These are phyloP conservation scores for Seminavis robusta DNA, from an alignment of 108 stramenopile species.

Conservation along the genomic window DNA sequence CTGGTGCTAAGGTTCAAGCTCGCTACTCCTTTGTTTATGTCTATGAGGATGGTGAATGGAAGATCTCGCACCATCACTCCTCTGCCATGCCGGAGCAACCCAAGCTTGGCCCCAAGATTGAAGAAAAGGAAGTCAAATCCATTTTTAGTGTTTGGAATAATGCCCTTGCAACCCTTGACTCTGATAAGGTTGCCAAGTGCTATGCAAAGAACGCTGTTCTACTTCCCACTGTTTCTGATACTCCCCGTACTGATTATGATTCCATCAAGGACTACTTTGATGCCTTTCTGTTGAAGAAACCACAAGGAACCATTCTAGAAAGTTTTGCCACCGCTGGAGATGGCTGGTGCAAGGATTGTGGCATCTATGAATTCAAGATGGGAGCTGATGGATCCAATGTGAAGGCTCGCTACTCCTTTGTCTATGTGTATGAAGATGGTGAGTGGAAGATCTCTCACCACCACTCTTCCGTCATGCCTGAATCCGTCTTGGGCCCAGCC, in stretches of 20 bases:
- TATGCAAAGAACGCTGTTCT: slow-evolving; percentile 44
- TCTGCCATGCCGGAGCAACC: slow-evolving; percentile 53
- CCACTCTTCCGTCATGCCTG: slow-evolving; percentile 67
- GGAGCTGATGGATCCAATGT: slow-evolving; percentile 40
- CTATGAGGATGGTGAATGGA: slow-evolving; percentile 65
- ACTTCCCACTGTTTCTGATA: slow-evolving; percentile 52
- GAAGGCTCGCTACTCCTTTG: slow-evolving; percentile 54
- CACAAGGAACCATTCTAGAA: slow-evolving; percentile 44
- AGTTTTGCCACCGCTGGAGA: slow-evolving; percentile 30
- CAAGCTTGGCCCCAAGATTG: no score
- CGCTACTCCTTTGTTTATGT: slow-evolving; percentile 63
- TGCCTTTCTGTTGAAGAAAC: slow-evolving; percentile 44
- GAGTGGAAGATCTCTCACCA: slow-evolving; percentile 75
- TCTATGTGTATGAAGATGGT: slow-evolving; percentile 63
- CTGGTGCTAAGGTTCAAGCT: slow-evolving; percentile 46
- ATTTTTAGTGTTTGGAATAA: slow-evolving; percentile 56
- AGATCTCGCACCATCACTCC: slow-evolving; percentile 69
- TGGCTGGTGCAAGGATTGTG: slow-evolving; percentile 48
- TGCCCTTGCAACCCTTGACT: slow-evolving; percentile 40
- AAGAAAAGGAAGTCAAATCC: slow-evolving; percentile 31
- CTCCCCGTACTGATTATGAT: slow-evolving; percentile 33
- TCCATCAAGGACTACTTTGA: slow-evolving; percentile 51
- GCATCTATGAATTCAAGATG: slow-evolving; percentile 57
- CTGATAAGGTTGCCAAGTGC: slow-evolving; percentile 32
- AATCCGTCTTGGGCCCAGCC: slow-evolving; percentile 18